A percentile compares a stretch with the other conserved stretches of the same genome.
Evolutionary conservation across 106 monocot species (phyloP).

Genomic region (Cymbidium sinense): DNA sequence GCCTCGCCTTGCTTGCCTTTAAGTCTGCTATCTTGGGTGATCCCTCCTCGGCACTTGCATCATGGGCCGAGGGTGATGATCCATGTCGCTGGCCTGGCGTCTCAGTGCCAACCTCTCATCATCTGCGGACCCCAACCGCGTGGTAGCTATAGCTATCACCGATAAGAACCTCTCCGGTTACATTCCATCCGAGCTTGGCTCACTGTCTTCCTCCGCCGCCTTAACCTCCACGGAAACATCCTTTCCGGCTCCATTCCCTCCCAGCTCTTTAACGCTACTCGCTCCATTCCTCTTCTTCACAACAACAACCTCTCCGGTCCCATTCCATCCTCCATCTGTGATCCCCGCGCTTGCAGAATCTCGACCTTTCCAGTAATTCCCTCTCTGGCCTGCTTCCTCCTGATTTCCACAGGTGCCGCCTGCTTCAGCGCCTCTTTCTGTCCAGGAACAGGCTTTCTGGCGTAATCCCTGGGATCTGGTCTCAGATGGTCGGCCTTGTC

Average conservation of each 20-base stretch:
- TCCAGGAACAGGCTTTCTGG: slow-evolving; percentile 47
- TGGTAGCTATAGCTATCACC: slow-evolving; percentile 64
- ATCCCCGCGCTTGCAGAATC: slow-evolving; percentile 65
- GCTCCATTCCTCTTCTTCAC: slow-evolving; percentile 80
- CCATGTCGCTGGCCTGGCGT: slow-evolving; percentile 83
- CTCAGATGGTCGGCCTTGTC: slow-evolving; percentile 34
- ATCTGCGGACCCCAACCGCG: slow-evolving; percentile 34
- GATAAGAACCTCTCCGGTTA: slow-evolving; percentile 80
- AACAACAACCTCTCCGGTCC: slow-evolving; percentile 65
- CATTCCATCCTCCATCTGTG: slow-evolving; percentile 49
- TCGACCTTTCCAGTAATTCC: slow-evolving; percentile 62
- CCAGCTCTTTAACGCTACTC: slow-evolving; percentile 65
- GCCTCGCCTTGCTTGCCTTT: slow-evolving; percentile 74
- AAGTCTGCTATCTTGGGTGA: slow-evolving; percentile 72
- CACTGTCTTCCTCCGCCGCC: slow-evolving; percentile 70
- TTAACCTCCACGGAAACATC: slow-evolving; percentile 69
- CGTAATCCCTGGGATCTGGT: slow-evolving; percentile 56
- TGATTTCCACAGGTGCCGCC: slow-evolving; percentile 41
- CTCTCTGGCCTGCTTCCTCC: slow-evolving; percentile 43
- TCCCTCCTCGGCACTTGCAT: slow-evolving; percentile 33
- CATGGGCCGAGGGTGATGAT: slow-evolving; percentile 52
- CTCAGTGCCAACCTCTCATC: slow-evolving; percentile 55
- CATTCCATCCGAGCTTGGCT: slow-evolving; percentile 83
- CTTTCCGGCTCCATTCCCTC: slow-evolving; percentile 56
- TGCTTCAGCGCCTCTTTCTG: slow-evolving; percentile 57